Base-by-base conservation (phyloP, 768 basidiomycete genomes). In the Phanerochaete sordida region DNA sequence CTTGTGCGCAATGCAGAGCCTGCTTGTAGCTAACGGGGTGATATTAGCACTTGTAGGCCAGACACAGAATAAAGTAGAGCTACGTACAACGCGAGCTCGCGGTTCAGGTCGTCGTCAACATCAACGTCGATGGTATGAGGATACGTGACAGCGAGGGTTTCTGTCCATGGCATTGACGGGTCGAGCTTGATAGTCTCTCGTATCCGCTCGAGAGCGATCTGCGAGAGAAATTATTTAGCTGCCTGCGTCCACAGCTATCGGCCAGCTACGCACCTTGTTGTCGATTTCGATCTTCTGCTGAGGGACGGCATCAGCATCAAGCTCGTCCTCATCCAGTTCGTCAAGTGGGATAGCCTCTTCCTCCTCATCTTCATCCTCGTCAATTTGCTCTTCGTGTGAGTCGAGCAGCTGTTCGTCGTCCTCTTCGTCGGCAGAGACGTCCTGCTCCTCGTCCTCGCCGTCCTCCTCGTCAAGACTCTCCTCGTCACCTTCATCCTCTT, bases 61-160 rank as follows among this genome's bases (percentile, higher is more conserved):
- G n/a, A 30, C 19, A 11, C 33, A 11, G 19, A 33, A 45, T 26
- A 21, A 58, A 49, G 56, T 48, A 39, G 43, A 27, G 30, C 33
- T 8, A 80, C 92, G 62, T 72, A 98, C 95, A 99, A 98, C 19
- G 93, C 91, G 45, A 98, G 84, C 75, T 99, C 97, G 60, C 97
- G 90, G 65, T 92, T 90, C 26, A 99, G 80, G 73, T 98, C 96
- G 72, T 95, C 90, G 55, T 90, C 73, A 26, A 93, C 86, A 64
- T 93, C 89, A 31, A 86, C 87, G 3, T 87, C 81, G 58, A 92
- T 87, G 21, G 80, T 79, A 59, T 89, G 75, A 5, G 93, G 89
- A 72, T 86, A 94, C 27, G 85, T 76, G 4, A 94, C 69, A 0
- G 80, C 77, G 0, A 95, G 79, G 0, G 91, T 93, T 70, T 95